Percentiles rank a stretch among this genome's conserved stretches.
Conservation (phyloP, 176 grass and related monocot species). For the Oryza longistaminata region DNA sequence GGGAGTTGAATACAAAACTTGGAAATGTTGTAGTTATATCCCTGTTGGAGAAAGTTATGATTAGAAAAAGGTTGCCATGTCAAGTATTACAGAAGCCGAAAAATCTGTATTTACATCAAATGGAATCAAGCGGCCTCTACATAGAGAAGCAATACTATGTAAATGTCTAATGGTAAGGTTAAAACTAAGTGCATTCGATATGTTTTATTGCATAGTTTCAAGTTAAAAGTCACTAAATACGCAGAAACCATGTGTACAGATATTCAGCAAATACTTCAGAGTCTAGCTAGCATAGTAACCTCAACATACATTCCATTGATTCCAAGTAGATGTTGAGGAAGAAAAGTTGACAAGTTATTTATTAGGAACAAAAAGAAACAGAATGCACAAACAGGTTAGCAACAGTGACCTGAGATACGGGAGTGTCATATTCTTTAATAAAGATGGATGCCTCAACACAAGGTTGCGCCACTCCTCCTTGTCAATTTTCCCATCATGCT, state of each 20-base stretch:
- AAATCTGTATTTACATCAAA: background rate
- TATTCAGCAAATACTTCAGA: background rate
- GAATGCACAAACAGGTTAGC: background rate
- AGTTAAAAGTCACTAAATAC: background rate
- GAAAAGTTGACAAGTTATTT: background rate
- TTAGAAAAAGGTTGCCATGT: slow-evolving; percentile 11
- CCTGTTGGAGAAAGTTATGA: slow-evolving; percentile 35
- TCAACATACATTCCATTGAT: background rate
- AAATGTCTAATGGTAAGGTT: background rate
- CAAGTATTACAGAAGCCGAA: background rate
- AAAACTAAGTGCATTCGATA: background rate
- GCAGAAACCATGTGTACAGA: background rate
- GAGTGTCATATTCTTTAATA: slow-evolving; percentile 85
- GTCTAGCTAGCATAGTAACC: background rate
- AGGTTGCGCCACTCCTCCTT: slow-evolving; percentile 76
- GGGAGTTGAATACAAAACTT: slow-evolving; percentile 64
- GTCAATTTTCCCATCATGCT: slow-evolving; percentile 74
- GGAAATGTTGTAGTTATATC: slow-evolving; percentile 63
- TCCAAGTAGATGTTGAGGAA: slow-evolving; percentile 10
- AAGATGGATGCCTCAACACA: slow-evolving; percentile 75
- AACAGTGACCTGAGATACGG: slow-evolving; percentile 61
- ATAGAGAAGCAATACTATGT: background rate
- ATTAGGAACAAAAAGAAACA: background rate
- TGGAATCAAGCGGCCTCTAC: background rate
- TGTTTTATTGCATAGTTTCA: background rate